Evolutionary conservation across 352 stramenopile species (phyloP).

Genomic region (Pythium pectinolyticum): DNA sequence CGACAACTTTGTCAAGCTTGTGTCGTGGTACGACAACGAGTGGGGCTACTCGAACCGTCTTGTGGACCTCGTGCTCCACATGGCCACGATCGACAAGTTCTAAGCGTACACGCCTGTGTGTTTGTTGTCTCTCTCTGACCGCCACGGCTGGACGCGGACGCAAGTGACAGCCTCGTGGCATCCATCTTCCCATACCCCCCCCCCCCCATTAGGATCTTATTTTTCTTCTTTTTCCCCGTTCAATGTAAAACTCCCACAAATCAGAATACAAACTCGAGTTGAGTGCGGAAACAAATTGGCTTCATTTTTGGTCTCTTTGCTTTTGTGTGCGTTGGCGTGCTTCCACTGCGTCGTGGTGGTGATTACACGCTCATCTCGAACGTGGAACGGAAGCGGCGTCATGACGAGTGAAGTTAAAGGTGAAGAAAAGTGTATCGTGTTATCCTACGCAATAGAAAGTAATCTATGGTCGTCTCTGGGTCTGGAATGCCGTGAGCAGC

Average conservation of each 20-base stretch:
- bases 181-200: no score
- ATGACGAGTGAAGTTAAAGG: no score
- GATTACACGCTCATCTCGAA: no score
- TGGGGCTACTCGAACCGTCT: constrained; percentile 92
- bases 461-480: no score
- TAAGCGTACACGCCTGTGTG: constrained; percentile 19
- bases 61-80: constrained; percentile 61
- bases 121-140: background rate
- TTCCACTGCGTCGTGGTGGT: no score
- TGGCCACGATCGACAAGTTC: constrained; percentile 50
- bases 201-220: no score
- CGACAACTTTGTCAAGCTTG: constrained; percentile 96
- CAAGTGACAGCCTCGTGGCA: no score
- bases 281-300: constrained; percentile 5
- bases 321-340: no score
- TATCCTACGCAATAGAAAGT: no score
- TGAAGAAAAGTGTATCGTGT: no score
- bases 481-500: background rate
- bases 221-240: background rate
- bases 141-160: no score
- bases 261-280: constrained; percentile 6
- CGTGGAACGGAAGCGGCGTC: no score
- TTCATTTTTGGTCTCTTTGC: background rate
- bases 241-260: background rate
- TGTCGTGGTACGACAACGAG: constrained; percentile 96